Evolutionary conservation across 2,329 filamentous ascomycete species (phyloP).

Genomic region (Pyrenochaeta sp.): DNA sequence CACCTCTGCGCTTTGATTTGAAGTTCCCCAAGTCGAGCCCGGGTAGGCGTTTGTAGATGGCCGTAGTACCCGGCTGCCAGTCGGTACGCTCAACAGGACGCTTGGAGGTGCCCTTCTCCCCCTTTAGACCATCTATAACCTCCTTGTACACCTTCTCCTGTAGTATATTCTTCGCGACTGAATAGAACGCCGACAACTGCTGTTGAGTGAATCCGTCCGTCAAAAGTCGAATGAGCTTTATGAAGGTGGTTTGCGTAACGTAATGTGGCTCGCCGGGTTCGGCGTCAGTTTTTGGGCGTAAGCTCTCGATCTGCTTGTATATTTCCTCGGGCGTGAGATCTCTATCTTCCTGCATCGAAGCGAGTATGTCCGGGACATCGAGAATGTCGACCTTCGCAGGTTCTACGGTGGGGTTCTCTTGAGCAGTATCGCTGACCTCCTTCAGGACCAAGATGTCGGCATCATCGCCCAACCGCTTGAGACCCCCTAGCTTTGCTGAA

Average conservation of each 20-base stretch:
- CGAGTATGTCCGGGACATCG: conserved; percentile 35
- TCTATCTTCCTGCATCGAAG: conserved; percentile 35
- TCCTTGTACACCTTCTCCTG: conserved; percentile 22
- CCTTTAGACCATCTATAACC: conserved; percentile 26
- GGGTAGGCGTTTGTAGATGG: conserved; percentile 35
- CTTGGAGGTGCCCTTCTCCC: conserved; percentile 21
- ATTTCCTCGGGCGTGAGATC: conserved; percentile 39
- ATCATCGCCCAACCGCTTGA: conserved; percentile 45
- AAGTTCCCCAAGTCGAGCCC: conserved; percentile 20
- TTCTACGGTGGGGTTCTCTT: conserved; percentile 1
- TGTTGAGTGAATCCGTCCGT: conserved; percentile 36
- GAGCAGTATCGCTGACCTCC: conserved; percentile 27
- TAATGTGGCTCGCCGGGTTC: conserved; percentile 37
- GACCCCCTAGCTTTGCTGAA: conserved; percentile 37
- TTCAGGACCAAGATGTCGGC: conserved; percentile 47
- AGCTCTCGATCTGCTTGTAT: conserved; percentile 39
- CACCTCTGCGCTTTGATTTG: conserved; percentile 14
- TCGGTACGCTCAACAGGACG: conserved; percentile 33
- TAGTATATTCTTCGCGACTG: conserved; percentile 33
- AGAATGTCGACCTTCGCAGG: conserved; percentile 11
- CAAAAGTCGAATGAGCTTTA: conserved; percentile 34
- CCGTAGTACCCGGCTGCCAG: conserved; percentile 44
- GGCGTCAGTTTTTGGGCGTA: conserved; percentile 35
- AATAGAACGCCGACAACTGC: conserved; percentile 45
- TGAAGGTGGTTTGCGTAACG: conserved; percentile 36